Base-by-base conservation (phyloP, 306 rosid species). In the Medicago ruthenica region DNA sequence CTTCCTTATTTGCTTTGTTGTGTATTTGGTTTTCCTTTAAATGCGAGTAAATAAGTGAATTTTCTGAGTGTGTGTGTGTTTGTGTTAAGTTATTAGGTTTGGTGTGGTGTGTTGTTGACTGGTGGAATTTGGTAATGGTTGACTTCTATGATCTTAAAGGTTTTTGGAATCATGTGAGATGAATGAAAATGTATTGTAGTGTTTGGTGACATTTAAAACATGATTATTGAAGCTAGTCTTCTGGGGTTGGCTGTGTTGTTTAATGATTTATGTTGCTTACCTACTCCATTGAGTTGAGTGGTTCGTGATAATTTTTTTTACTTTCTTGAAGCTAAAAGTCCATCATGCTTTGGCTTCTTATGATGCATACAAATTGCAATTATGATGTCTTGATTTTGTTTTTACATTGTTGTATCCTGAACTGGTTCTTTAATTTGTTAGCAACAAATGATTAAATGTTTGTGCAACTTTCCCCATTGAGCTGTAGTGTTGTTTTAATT, bases 41-140 rank as follows among this genome's bases (percentile, higher is more conserved):
- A 65, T 15, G 21, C 9, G 22, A 50, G 61, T 17, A 4, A 9
- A 6, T 20, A 9, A 9, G 15, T 20, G 7, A 55, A 55, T 20
- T 55, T 54, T 54, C 57, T n/a, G 9, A 5, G 20, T 17, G 74
- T 20, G 34, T n/a, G n/a, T 9, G 34, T 3, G 31, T 9, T 5
- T 24, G 62, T 24, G 42, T 34, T 36, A 12, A 74, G 65, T 20
- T 36, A 34, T 45, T 73, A 51, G 67, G 54, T 44, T 20, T 22
- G 64, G 36, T 58, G 39, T 31, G 62, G 74, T 74, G 64, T 74
- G 58, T 13, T 73, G 63, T 70, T 83, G 67, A 61, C 48, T 63
- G 14, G 9, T 68, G 9, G 31, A n/a, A 64, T 18, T 34, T 36
- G 75, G 78, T 17, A 79, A 12, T 44, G 69, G 53, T 58, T 24